These are phyloP conservation scores for Picochlorum sp. DNA, from an alignment of 139 green algal species.

Conservation along the genomic window DNA sequence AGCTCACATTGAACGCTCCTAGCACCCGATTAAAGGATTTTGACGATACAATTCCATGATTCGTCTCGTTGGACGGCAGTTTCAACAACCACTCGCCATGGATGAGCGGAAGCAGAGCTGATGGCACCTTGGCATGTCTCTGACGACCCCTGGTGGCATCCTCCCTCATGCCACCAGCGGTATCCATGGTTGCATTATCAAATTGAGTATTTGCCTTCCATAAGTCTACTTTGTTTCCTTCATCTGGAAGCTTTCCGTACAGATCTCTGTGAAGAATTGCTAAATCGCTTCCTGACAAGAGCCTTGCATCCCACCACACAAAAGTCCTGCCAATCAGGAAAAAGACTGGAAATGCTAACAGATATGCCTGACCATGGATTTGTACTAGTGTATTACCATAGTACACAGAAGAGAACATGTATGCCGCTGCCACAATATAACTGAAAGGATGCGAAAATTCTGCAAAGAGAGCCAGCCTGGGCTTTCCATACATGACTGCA, in stretches of 20 bases:
- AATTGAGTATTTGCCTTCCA: slow-evolving; percentile 2
- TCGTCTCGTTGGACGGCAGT: slow-evolving; percentile 5
- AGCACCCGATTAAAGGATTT: neutral
- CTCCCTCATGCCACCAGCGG: neutral
- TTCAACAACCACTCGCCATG: slow-evolving; percentile 38
- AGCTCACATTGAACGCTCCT: neutral
- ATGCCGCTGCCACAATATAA: slow-evolving; percentile 12
- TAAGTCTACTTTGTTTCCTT: neutral
- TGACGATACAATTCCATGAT: neutral
- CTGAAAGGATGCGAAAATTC: slow-evolving; percentile 15
- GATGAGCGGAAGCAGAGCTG: slow-evolving; percentile 31
- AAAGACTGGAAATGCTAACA: slow-evolving; percentile 19
- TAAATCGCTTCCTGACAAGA: slow-evolving; percentile 13
- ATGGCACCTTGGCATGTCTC: slow-evolving; percentile 5
- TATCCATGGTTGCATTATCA: neutral
- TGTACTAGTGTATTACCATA: slow-evolving; percentile 5
- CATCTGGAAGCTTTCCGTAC: neutral
- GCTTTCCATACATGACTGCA: slow-evolving; percentile 3
- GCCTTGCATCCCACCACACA: slow-evolving; percentile 14
- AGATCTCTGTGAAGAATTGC: neutral
- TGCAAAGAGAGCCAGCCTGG: slow-evolving; percentile 1
- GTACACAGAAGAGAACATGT: slow-evolving; percentile 15
- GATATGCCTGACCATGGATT: slow-evolving; percentile 17
- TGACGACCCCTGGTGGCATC: neutral
- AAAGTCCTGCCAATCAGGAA: slow-evolving; percentile 13